A percentile compares a stretch with the other conserved stretches of the same genome.
Evolutionary conservation across 192 early-diverging fungal species (phyloP).

Genomic region (Coemansia sp.): DNA sequence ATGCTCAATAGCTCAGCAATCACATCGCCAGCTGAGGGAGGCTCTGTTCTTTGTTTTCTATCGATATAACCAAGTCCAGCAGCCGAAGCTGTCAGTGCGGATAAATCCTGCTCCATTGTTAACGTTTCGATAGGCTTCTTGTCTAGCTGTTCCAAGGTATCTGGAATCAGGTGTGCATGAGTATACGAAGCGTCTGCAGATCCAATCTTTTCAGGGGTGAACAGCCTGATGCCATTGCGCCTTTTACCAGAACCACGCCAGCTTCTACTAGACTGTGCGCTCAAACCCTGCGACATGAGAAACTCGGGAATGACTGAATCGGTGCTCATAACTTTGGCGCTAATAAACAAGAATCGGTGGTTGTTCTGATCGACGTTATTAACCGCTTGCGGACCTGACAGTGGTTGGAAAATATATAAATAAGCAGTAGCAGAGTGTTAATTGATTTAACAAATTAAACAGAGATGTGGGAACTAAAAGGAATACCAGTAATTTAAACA

Average conservation of each 20-base stretch:
- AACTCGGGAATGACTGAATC: slow-evolving; percentile 18
- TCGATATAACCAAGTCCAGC: background rate
- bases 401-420: too few species aligned
- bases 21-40: background rate
- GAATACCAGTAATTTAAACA: background rate
- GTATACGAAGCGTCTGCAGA: background rate
- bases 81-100: background rate
- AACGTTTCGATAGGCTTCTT: background rate
- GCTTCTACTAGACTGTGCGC: slow-evolving; percentile 26
- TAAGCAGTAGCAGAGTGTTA: too few species aligned
- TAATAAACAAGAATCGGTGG: background rate
- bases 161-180: background rate
- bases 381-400: too few species aligned
- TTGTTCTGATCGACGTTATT: too few species aligned
- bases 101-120: background rate
- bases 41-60: background rate
- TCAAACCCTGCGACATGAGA: slow-evolving; percentile 34
- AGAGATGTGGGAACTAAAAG: background rate
- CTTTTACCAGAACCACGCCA: slow-evolving; percentile 8
- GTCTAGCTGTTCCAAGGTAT: background rate
- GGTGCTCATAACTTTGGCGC: slow-evolving; percentile 5
- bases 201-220: slow-evolving; percentile 5
- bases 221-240: slow-evolving; percentile 14
- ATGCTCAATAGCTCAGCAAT: slow-evolving; percentile 20
- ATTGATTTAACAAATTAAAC: background rate